Conservation (phyloP, 495 filamentous ascomycete genomes). For the Alectoria sarmentosa region DNA sequence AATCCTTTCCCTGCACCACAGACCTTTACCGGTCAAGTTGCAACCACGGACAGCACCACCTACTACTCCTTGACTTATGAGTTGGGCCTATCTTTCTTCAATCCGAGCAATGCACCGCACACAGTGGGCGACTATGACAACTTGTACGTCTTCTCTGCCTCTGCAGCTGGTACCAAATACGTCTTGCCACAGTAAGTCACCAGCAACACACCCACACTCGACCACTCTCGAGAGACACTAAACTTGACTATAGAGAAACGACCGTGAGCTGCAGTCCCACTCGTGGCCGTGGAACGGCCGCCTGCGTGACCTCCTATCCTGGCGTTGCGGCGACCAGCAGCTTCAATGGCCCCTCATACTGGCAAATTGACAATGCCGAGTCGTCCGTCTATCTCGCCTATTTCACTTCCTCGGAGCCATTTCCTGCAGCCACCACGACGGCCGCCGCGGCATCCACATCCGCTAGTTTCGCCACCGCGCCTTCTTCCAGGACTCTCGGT, state of each 20-base stretch:
- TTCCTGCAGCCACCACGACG: background rate
- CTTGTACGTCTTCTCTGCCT: background rate
- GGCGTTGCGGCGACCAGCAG: background rate
- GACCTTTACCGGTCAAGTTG: background rate
- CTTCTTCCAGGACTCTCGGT: too few species aligned
- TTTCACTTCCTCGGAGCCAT: background rate
- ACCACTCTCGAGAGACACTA: background rate
- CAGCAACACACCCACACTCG: background rate
- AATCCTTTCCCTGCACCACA: background rate
- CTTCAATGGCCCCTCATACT: background rate
- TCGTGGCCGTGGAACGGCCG: background rate
- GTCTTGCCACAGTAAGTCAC: background rate
- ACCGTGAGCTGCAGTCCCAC: background rate
- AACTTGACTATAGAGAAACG: background rate
- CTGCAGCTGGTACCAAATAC: background rate
- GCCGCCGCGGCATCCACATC: background rate
- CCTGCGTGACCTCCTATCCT: background rate
- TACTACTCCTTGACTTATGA: constrained; percentile 4
- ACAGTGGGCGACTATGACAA: background rate
- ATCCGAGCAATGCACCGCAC: background rate
- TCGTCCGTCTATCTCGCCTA: constrained; percentile 2
- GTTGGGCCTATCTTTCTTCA: background rate
- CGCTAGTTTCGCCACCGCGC: background rate
- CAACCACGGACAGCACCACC: background rate
- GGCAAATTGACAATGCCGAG: background rate